Evolutionary conservation across 805 yeast genomes (phyloP).

Genomic region (Schwanniomyces occidentalis): DNA sequence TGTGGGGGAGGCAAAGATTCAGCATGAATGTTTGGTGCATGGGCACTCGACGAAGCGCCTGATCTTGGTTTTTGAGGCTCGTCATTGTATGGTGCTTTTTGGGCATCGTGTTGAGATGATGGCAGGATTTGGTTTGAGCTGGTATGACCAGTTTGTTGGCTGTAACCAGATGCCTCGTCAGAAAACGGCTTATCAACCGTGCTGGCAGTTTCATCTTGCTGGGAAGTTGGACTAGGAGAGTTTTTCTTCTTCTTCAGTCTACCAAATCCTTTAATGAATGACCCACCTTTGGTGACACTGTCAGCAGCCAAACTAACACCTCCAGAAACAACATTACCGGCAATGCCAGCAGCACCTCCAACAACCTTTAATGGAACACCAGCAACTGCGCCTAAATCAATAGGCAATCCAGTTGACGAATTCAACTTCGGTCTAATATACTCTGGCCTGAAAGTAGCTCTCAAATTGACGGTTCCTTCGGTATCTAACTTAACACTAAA

Average conservation of each 20-base stretch:
- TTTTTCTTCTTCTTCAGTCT: slow-evolving; percentile 20
- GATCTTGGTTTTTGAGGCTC: slow-evolving; percentile 42
- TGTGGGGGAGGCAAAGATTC: slow-evolving; percentile 41
- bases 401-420: slow-evolving; percentile 39
- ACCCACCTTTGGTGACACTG: slow-evolving; percentile 50
- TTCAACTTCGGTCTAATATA: slow-evolving; percentile 64
- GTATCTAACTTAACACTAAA: slow-evolving; percentile 56
- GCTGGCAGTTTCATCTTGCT: slow-evolving; percentile 10
- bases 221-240: slow-evolving; percentile 6
- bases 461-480: slow-evolving; percentile 61
- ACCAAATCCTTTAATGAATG: slow-evolving; percentile 34
- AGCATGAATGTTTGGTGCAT: slow-evolving; percentile 33
- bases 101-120: slow-evolving; percentile 3
- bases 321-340: slow-evolving; percentile 32
- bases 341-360: slow-evolving; percentile 43
- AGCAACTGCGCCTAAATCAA: slow-evolving; percentile 39
- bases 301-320: slow-evolving; percentile 48
- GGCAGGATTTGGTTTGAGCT: neutral
- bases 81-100: slow-evolving; percentile 19
- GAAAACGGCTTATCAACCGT: slow-evolving; percentile 2
- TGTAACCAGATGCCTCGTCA: no score
- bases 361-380: slow-evolving; percentile 49
- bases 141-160: slow-evolving; percentile 5
- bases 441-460: slow-evolving; percentile 60
- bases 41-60: slow-evolving; percentile 20